Percentiles rank a stretch among this genome's conserved stretches.
Conservation (phyloP, 2,329 filamentous ascomycete genomes). For the Xylaria polymorpha region DNA sequence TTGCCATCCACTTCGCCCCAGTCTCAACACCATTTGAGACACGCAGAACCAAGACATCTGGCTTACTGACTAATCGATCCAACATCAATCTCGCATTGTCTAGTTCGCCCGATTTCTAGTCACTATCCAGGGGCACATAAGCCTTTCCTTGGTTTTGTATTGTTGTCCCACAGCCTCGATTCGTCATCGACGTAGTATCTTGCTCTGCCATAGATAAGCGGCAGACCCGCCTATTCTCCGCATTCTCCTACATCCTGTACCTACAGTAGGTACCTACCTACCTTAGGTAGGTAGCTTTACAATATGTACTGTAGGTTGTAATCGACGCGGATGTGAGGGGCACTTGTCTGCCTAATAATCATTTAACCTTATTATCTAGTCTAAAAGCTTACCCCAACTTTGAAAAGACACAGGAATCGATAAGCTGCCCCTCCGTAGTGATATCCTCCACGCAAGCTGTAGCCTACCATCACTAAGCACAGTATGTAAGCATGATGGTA, state of each 20-base stretch:
- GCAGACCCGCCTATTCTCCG: neutral
- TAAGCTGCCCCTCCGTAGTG: neutral
- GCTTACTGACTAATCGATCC: neutral
- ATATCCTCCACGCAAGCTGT: neutral
- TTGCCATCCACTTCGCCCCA: neutral
- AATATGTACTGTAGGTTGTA: no score
- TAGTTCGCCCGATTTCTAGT: neutral
- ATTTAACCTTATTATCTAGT: neutral
- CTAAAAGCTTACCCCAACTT: neutral
- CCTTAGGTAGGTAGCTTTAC: neutral
- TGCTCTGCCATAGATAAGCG: neutral
- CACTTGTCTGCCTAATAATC: slow-evolving; percentile 5
- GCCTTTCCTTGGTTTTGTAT: no score
- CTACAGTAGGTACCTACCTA: neutral
- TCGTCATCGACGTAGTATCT: neutral
- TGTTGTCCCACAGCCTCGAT: no score
- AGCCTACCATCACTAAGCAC: neutral
- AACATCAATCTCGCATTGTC: neutral
- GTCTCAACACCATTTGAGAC: slow-evolving; percentile 1
- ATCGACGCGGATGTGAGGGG: neutral
- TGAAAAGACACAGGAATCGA: neutral
- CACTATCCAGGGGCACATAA: neutral
- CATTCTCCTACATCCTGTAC: neutral
- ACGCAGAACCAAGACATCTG: neutral
- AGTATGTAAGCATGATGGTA: neutral